These are phyloP conservation scores for Xylaria sp. DNA, from an alignment of 495 filamentous ascomycete species.

Conservation along the genomic window DNA sequence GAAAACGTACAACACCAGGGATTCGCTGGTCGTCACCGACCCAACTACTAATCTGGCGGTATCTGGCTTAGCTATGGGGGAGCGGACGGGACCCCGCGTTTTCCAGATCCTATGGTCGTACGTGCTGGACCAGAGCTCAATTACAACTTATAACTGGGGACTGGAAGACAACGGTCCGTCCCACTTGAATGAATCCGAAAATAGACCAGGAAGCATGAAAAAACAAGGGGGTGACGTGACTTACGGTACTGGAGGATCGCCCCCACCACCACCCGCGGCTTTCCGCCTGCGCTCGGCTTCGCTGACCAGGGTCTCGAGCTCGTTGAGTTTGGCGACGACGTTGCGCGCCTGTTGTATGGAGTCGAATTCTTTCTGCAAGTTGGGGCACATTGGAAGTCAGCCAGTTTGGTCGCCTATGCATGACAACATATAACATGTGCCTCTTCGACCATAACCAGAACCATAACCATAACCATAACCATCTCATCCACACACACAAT, in stretches of 20 bases:
- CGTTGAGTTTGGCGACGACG: constrained; percentile 79
- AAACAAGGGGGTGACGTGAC: constrained; percentile 30
- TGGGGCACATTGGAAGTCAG: constrained; percentile 24
- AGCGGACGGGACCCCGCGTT: constrained; percentile 60
- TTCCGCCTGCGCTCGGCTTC: constrained; percentile 70
- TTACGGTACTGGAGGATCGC: constrained; percentile 53
- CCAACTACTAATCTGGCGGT: constrained; percentile 54
- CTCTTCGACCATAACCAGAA: constrained; percentile 19
- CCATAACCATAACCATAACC: too few species aligned
- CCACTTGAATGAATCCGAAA: not conserved
- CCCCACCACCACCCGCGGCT: constrained; percentile 44
- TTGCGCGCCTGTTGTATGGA: constrained; percentile 71
- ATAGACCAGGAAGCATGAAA: constrained; percentile 1
- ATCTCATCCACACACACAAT: constrained; percentile 7
- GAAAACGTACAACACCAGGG: constrained; percentile 55
- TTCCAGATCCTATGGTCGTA: constrained; percentile 56
- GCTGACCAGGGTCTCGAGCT: constrained; percentile 75
- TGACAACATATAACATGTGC: constrained; percentile 2
- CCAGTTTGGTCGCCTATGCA: too few species aligned
- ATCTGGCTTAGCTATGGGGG: constrained; percentile 53
- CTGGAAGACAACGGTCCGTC: not conserved
- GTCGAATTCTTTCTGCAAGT: constrained; percentile 72
- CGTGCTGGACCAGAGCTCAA: constrained; percentile 27
- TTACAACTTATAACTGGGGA: constrained; percentile 30
- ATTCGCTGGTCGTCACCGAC: constrained; percentile 60